phyloP scores from a whole-genome alignment of 2,329 filamentous ascomycete species.

The Diplodia mutila region DNA sequence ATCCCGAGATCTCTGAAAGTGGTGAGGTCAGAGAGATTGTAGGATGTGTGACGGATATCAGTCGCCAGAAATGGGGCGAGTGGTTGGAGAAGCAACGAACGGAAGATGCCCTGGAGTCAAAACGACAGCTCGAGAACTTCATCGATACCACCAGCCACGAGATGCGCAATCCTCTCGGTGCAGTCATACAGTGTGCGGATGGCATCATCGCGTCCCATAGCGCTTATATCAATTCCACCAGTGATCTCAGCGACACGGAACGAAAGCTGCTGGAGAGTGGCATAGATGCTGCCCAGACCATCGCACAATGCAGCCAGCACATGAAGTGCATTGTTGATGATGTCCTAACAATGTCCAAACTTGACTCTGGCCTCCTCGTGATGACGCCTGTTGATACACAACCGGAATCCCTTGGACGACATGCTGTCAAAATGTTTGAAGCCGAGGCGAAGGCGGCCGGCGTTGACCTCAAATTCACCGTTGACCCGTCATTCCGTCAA shows the following conservation, averaged over 20 bases:
- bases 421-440: constrained; percentile 46
- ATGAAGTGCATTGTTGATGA: constrained; percentile 55
- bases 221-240: constrained; percentile 27
- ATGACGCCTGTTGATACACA: constrained; percentile 40
- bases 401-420: constrained; percentile 27
- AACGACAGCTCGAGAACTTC: constrained; percentile 45
- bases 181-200: constrained; percentile 52
- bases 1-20: constrained; percentile 33
- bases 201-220: constrained; percentile 42
- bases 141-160: constrained; percentile 38
- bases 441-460: constrained; percentile 42
- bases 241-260: constrained; percentile 33
- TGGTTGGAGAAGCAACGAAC: constrained; percentile 43
- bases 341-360: constrained; percentile 50
- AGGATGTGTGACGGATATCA: constrained; percentile 46
- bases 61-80: constrained; percentile 44
- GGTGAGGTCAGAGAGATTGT: constrained; percentile 40
- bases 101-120: constrained; percentile 44
- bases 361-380: constrained; percentile 50
- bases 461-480: constrained; percentile 36
- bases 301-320: constrained; percentile 51
- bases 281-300: constrained; percentile 45
- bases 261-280: constrained; percentile 37
- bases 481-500: constrained; percentile 43
- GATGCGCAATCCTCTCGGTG: constrained; percentile 44